A percentile compares a stretch with the other conserved stretches of the same genome.
phyloP scores from a whole-genome alignment of 2,329 filamentous ascomycete genomes.

The Colletotrichum sansevieriae region DNA sequence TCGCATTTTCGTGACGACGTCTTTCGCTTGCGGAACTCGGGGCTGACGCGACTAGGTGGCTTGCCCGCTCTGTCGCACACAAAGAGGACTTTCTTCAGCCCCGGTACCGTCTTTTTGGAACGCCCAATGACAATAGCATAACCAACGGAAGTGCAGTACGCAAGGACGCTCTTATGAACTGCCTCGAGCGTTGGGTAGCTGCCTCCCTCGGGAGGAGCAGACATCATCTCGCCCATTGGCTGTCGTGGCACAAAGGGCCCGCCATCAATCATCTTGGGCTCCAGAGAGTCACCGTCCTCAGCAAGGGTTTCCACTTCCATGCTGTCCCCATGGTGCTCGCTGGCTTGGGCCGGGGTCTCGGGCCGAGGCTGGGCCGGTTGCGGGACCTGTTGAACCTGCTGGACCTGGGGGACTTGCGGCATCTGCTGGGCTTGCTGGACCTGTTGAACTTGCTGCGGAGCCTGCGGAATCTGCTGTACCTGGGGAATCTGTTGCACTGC shows the following conservation, averaged over 20 bases:
- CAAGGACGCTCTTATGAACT: constrained; percentile 72
- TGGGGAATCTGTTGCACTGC: constrained; percentile 32
- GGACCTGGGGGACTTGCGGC: constrained; percentile 40
- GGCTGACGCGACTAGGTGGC: constrained; percentile 71
- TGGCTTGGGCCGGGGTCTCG: constrained; percentile 48
- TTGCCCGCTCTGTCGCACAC: constrained; percentile 76
- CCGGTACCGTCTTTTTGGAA: constrained; percentile 76
- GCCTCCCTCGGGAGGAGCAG: constrained; percentile 72
- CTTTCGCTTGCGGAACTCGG: constrained; percentile 74
- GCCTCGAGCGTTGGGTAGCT: constrained; percentile 75
- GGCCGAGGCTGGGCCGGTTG: constrained; percentile 52
- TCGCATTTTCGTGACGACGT: constrained; percentile 78
- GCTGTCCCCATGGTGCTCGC: constrained; percentile 60
- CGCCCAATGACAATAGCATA: constrained; percentile 77
- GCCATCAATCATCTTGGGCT: constrained; percentile 63
- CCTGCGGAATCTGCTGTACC: constrained; percentile 43
- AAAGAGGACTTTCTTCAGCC: constrained; percentile 76
- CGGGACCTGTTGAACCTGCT: constrained; percentile 48
- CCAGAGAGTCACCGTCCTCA: constrained; percentile 60
- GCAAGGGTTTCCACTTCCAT: constrained; percentile 67
- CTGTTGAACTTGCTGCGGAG: constrained; percentile 47
- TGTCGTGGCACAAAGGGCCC: constrained; percentile 65
- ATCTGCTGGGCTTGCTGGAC: constrained; percentile 46
- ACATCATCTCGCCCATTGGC: constrained; percentile 72
- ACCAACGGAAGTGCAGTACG: constrained; percentile 76